Percentiles rank a stretch among this genome's conserved stretches.
Conservation (phyloP, 768 basidiomycete genomes). For the Crassisporium funariophilum region DNA sequence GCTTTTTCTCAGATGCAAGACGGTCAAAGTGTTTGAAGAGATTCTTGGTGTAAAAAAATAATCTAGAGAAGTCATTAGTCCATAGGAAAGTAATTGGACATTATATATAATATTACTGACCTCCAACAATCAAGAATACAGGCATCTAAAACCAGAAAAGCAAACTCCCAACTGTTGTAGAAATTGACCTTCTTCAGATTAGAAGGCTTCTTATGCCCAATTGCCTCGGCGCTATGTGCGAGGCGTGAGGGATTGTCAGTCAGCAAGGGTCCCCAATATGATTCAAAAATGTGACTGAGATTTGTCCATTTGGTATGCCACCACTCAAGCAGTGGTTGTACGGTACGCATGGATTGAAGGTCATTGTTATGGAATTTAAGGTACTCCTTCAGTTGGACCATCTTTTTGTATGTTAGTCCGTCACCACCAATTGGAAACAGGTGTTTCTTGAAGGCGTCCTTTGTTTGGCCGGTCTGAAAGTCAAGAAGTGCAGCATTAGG, state of each 20-base stretch:
- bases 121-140: slow-evolving; percentile 38
- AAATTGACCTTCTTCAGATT: slow-evolving; percentile 38
- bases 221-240: slow-evolving; percentile 31
- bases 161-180: slow-evolving; percentile 24
- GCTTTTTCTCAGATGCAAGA: background rate
- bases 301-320: slow-evolving; percentile 35
- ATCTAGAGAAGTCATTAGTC: background rate
- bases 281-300: slow-evolving; percentile 28
- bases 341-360: slow-evolving; percentile 18
- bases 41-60: slow-evolving; percentile 5
- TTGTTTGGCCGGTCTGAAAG: slow-evolving; percentile 35
- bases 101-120: slow-evolving; percentile 15
- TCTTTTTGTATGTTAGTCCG: slow-evolving; percentile 37
- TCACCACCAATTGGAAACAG: slow-evolving; percentile 34
- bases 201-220: slow-evolving; percentile 26
- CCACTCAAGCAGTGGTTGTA: slow-evolving; percentile 26
- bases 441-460: slow-evolving; percentile 17
- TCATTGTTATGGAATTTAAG: slow-evolving; percentile 27
- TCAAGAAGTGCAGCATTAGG: slow-evolving; percentile 33
- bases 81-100: background rate
- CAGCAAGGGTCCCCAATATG: slow-evolving; percentile 28
- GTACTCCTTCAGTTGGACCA: slow-evolving; percentile 23
- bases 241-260: slow-evolving; percentile 31
- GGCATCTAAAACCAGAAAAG: slow-evolving; percentile 26
- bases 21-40: slow-evolving; percentile 19